Evolutionary conservation across 257 asterid species (phyloP), one percentile per base, ranked within the genome.

Genomic region (Fraxinus anomala): DNA sequence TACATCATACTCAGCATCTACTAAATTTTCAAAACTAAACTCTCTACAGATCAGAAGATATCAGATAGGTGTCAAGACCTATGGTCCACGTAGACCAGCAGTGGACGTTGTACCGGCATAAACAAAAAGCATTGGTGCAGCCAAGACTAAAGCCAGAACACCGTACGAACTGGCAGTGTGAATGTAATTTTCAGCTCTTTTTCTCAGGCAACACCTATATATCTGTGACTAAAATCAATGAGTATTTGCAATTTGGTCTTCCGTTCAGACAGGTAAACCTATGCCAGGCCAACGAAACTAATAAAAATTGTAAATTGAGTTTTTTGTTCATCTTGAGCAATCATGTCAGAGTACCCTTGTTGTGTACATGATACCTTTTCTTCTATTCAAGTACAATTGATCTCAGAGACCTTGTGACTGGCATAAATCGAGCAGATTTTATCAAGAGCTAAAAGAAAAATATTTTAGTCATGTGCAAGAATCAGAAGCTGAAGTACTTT

Each of bases 1-100:
- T 73, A 42, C 56, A 70, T 63, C 51, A 33, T 73, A 44, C 63
- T 61, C 3, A 54, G 63, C 79, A 80, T 72, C 82, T 75, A 61
- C 14, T 40, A 28, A 67, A 68, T 76, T 47, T 42, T 36, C 26
- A 76, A 12, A 70, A 51, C 40, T 33, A 72, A 59, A 56, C 51
- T 47, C 78, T 49, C 70, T 12, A 37, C 70, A 61, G 68, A 47
- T 44, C 21, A 70, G 65, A 77, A 77, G 42, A 69, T 7, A 61
- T 70, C 75, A 33, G 11, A 71, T 66, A 47, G 13, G 40, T 51
- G 34, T 31, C 61, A 10, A 19, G 73, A 26, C 39, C 11, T 59
- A 14, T 9, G 7, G 72, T 70, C 56, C 6, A 61, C 0, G 13
- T 56, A 26, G 2, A n/a, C 66, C 66, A 6, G 12, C 66, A n/a